These are phyloP conservation scores for Fusarium sp. DNA, from an alignment of 2,329 filamentous ascomycete genomes.

Conservation along the genomic window DNA sequence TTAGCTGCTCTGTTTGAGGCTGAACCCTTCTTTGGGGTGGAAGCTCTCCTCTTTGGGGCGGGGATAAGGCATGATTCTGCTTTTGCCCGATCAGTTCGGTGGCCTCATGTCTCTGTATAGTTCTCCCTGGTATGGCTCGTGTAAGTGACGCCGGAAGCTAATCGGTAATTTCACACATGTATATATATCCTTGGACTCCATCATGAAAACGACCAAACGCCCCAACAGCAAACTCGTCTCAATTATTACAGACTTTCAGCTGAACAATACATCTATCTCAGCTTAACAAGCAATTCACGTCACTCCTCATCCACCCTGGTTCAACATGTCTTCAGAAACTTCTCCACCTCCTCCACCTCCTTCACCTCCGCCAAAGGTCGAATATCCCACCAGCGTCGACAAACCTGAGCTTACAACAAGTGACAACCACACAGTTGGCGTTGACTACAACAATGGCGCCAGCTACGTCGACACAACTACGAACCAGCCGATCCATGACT, in stretches of 20 bases:
- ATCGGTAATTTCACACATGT: background rate
- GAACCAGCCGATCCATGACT: background rate
- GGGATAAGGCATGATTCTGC: background rate
- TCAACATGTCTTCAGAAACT: background rate
- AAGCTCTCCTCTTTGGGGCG: background rate
- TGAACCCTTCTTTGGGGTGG: background rate
- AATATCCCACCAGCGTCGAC: background rate
- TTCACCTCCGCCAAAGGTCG: background rate
- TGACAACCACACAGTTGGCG: background rate
- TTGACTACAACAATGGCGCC: background rate
- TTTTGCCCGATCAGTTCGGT: background rate
- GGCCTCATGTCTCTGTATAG: background rate
- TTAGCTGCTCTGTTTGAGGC: background rate
- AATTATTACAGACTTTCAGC: too few relatives aligned
- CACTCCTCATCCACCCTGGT: too few relatives aligned
- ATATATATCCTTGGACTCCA: background rate
- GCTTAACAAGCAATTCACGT: background rate
- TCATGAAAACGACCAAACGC: fast-evolving
- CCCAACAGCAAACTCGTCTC: background rate
- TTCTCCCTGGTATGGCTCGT: too few relatives aligned
- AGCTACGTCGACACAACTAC: background rate
- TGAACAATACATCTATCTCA: too few relatives aligned
- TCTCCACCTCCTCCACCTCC: background rate
- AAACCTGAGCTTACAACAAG: background rate
- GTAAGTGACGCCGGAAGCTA: background rate